Evolutionary conservation across 306 rosid species (phyloP).

Genomic region (Vigna radiata): DNA sequence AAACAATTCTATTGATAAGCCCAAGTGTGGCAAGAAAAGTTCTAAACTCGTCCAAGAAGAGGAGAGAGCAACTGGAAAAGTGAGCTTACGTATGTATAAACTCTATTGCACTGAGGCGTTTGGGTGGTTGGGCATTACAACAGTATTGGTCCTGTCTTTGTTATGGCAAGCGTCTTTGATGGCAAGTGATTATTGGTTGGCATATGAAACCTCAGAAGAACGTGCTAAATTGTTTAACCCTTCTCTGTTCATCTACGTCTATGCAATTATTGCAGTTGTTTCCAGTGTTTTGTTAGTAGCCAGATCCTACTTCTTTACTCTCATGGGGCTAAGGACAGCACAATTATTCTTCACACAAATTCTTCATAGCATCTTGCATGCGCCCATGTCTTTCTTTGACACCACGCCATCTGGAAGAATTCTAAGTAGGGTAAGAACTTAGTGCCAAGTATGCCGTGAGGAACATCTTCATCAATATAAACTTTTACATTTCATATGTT

Average conservation of each 20-base stretch:
- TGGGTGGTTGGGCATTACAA: slow-evolving; percentile 79
- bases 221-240: slow-evolving; percentile 58
- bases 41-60: slow-evolving; percentile 88
- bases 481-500: slow-evolving; percentile 2
- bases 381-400: slow-evolving; percentile 91
- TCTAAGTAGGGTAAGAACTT: slow-evolving; percentile 74
- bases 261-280: slow-evolving; percentile 53
- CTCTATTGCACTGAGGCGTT: slow-evolving; percentile 75
- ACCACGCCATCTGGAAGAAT: slow-evolving; percentile 92
- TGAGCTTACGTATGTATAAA: slow-evolving; percentile 66
- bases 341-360: slow-evolving; percentile 67
- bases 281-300: slow-evolving; percentile 48
- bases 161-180: slow-evolving; percentile 67
- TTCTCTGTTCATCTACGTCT: slow-evolving; percentile 59
- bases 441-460: background rate
- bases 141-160: slow-evolving; percentile 53
- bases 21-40: slow-evolving; percentile 45
- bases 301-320: slow-evolving; percentile 51
- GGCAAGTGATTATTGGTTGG: slow-evolving; percentile 84
- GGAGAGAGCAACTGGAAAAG: slow-evolving; percentile 77
- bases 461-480: slow-evolving; percentile 8
- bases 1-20: slow-evolving; percentile 51
- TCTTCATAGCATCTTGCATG: slow-evolving; percentile 70
- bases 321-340: slow-evolving; percentile 70
- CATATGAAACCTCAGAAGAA: slow-evolving; percentile 73